These are phyloP conservation scores for Leucocoprinus leucothites DNA, from an alignment of 768 basidiomycete species.

Conservation along the genomic window DNA sequence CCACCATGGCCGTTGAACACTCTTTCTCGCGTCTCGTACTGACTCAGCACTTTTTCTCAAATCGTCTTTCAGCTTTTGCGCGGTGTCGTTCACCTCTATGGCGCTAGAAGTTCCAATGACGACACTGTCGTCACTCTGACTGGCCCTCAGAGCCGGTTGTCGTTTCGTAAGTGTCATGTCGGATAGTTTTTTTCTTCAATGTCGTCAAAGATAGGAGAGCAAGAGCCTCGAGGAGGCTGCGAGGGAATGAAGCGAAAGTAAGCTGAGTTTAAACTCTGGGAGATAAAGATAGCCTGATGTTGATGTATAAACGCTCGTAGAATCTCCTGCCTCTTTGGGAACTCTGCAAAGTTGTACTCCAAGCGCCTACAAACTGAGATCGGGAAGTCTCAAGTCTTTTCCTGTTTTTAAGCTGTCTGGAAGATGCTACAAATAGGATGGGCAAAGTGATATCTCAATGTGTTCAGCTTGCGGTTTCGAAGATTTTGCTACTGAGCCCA, in stretches of 20 bases:
- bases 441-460: too few species aligned
- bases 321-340: neutral
- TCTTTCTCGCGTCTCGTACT: neutral
- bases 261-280: neutral
- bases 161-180: slow-evolving; percentile 34
- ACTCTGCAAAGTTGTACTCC: neutral
- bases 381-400: too few species aligned
- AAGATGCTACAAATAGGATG: too few species aligned
- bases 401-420: too few species aligned
- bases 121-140: slow-evolving; percentile 7
- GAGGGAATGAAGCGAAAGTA: too few species aligned
- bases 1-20: slow-evolving; percentile 24
- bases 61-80: slow-evolving; percentile 5
- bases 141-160: neutral
- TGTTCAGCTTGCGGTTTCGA: too few species aligned
- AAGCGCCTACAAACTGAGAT: neutral
- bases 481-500: too few species aligned
- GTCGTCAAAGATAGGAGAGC: neutral
- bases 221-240: too few species aligned
- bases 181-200: slow-evolving; percentile 42
- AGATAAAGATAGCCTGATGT: slow-evolving; percentile 27
- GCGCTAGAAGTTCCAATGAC: neutral
- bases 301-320: neutral
- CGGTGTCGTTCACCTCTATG: neutral
- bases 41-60: slow-evolving; percentile 2